Evolutionary conservation across 2,329 filamentous ascomycete species (phyloP), one percentile per base, ranked within the genome.

Genomic region (Dactylellina drechsleri): DNA sequence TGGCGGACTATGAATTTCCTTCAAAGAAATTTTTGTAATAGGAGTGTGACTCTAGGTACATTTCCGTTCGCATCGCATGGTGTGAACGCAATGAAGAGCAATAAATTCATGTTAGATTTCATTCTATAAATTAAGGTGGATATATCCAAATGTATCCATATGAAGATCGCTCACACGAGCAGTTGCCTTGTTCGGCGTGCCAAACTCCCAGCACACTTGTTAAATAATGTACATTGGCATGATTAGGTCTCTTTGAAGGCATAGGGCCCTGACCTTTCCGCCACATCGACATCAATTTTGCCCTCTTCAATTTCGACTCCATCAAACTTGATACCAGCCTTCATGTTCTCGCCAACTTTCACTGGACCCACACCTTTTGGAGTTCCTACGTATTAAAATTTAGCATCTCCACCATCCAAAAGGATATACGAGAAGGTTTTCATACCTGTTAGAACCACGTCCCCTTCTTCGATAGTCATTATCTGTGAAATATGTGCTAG

Each of bases 291-390:
- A 83, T 96, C 91, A 77, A 98, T 91, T 80, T 84, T 89, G 40
- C 91, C 92, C 84, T 96, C 91, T 81, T 93, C 89, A 36, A 98
- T 83, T 84, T 96, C 92, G 84, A 90, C 89, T 43, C 93, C 93
- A 68, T 86, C 85, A 31, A 97, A 88, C 81, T 88, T 89, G 78
- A 98, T 85, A 2, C 93, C 93, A 26, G 92, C 93, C 77, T 86
- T 90, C 87, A 99, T 92, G 36, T 94, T 85, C 83, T 99, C 93
- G 1, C 95, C 95, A 0, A 91, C 89, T 74, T 89, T 88, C 1
- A 97, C 93, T 18, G 89, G 86, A 0, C 95, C 95, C 1, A 99
- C 95, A 12, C 95, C 95, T 84, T 97, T 97, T 58, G 95, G 95
- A 59, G 95, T 99, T 16, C 95, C 95, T 75, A 41, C 8, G 49